Evolutionary conservation across 2,329 filamentous ascomycete species (phyloP), one percentile per base, ranked within the genome.

Genomic region (Hawksworthiomyces lignivorus): DNA sequence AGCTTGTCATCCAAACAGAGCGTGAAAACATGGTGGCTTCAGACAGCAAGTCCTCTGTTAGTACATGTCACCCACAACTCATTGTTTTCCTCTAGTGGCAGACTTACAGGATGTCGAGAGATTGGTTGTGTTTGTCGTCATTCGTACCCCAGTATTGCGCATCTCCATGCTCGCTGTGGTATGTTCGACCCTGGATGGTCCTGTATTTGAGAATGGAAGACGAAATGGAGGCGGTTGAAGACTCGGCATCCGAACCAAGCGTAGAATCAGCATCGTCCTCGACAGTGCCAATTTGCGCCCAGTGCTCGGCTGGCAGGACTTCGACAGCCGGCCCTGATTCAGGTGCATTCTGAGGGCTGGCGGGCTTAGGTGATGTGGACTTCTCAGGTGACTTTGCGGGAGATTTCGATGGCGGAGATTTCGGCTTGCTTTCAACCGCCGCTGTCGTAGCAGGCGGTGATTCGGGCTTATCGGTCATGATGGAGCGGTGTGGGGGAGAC

Each of bases 161-260:
- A 7, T 40, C 28, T 14, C 52, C 54, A 5, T 48, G 41, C 7
- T 56, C 54, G 35, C 49, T 51, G 41, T 61, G 58, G 26, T 55
- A 60, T 3, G 56, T 59, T 14, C 58, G 50, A 1, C 58, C 58
- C 8, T 59, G 45, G 22, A 60, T 47, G 4, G 49, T 56, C 8
- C 58, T 52, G 44, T 61, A 61, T 2, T 55, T 33, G 2, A 60
- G 48, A 27, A 61, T 58, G 17, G 51, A 54, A n/a, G 56, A 57
- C 0, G 48, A 50, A 11, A 60, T 42, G 1, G 58, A 61, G 7
- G 54, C 54, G 5, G 56, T 60, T 53, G 32, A 41, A 21, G 28
- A 41, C 9, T 28, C 30, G 3, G 21, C 21, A 20, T 44, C 41
- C 9, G n/a, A 17, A 17, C 38, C 43, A 5, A 41, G 33, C 3